Conservation (phyloP, 208 protist species). For the Balamuthia mandrillaris region DNA sequence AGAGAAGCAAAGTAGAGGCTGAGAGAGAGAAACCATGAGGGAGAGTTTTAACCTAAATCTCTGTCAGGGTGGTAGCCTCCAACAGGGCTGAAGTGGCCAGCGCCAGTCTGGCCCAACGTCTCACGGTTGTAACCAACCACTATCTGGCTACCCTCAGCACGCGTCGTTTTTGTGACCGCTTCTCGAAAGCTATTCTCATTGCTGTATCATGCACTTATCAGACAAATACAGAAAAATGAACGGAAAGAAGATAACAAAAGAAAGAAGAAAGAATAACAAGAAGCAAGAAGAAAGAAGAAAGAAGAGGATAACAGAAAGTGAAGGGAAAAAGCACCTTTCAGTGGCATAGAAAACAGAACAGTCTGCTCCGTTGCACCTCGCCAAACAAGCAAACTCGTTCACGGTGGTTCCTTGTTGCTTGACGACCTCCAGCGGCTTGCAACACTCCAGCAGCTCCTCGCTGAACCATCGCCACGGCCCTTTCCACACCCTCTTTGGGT, state of each 20-base stretch:
- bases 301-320: background rate
- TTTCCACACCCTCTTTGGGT: conserved; percentile 75
- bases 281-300: background rate
- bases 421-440: conserved; percentile 53
- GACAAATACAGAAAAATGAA: background rate
- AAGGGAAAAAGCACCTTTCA: background rate
- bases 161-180: background rate
- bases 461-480: conserved; percentile 77
- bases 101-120: conserved; percentile 62
- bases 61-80: conserved; percentile 60
- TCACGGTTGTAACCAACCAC: background rate
- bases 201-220: background rate
- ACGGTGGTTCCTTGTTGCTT: background rate
- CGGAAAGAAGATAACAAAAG: background rate
- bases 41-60: conserved; percentile 47
- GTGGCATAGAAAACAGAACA: background rate
- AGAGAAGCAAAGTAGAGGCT: background rate
- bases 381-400: background rate
- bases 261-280: background rate
- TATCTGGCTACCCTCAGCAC: background rate
- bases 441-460: conserved; percentile 76
- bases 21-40: too few species aligned
- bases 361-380: background rate
- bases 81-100: conserved; percentile 67
- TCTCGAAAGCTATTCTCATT: background rate